These are phyloP conservation scores for Citrullus mucosospermus DNA, from an alignment of 306 rosid genomes.

Conservation along the genomic window DNA sequence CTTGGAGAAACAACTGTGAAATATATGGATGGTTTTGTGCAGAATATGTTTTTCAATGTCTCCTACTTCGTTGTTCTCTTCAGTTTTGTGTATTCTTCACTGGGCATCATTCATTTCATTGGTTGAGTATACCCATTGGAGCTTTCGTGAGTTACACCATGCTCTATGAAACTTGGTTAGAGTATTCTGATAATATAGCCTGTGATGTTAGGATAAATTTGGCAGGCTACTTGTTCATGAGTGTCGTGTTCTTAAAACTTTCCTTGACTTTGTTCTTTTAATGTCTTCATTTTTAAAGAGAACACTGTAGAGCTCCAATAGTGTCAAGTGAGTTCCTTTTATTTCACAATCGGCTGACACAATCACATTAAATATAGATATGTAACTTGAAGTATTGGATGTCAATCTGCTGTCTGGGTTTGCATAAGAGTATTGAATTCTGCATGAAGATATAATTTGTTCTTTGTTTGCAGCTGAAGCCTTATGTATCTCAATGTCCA, in stretches of 20 bases:
- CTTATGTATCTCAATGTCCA: slow-evolving; percentile 31
- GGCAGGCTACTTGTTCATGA: too few relatives aligned
- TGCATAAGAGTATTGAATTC: neutral
- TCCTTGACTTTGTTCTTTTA: too few relatives aligned
- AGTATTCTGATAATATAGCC: neutral
- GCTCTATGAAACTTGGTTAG: neutral
- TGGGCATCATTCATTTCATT: neutral
- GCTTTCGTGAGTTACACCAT: neutral
- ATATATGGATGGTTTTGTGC: neutral
- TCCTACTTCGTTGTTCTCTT: neutral
- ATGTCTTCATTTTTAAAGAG: neutral
- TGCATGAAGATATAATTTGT: neutral
- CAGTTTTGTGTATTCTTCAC: neutral
- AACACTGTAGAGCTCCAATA: neutral
- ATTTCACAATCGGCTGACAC: too few relatives aligned
- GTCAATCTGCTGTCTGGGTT: neutral
- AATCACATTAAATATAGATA: neutral
- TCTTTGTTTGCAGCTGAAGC: slow-evolving; percentile 19
- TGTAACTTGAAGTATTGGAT: neutral
- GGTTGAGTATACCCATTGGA: neutral
- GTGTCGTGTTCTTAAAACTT: too few relatives aligned
- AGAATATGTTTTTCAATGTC: neutral
- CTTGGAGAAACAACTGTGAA: neutral
- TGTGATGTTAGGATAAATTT: too few relatives aligned
- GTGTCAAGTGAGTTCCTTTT: neutral